Evolutionary conservation across 805 yeast species (phyloP).

Genomic region (Ogataea thermomethanolica): DNA sequence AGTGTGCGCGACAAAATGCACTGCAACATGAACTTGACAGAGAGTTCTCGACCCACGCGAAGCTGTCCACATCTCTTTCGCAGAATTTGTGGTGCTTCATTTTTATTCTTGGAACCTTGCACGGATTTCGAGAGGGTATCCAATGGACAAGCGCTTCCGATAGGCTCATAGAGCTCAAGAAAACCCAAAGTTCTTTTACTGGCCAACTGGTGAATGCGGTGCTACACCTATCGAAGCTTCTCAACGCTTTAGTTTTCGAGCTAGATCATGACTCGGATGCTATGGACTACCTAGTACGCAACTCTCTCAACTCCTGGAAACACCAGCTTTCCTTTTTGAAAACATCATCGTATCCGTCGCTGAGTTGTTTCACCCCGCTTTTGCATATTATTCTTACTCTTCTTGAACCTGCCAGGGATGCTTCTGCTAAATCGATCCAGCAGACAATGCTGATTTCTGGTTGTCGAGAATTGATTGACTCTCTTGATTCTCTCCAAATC

Average conservation of each 20-base stretch:
- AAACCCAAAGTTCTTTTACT: constrained; percentile 14
- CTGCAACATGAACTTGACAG: constrained; percentile 22
- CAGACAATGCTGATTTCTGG: constrained; percentile 9
- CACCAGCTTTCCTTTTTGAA: constrained; percentile 16
- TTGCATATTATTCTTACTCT: constrained; percentile 21
- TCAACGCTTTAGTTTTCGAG: constrained; percentile 23
- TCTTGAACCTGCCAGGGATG: constrained; percentile 18
- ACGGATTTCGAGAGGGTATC: constrained; percentile 27
- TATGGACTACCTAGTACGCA: constrained; percentile 16
- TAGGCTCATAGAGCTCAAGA: constrained; percentile 16
- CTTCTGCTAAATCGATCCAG: constrained; percentile 8
- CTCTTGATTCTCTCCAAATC: constrained; percentile 9
- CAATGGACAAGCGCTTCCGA: constrained; percentile 25
- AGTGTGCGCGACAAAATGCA: constrained; percentile 22
- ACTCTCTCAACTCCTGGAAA: constrained; percentile 26
- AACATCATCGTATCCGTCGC: constrained; percentile 3
- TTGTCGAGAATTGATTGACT: constrained; percentile 8
- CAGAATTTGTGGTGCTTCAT: constrained; percentile 29
- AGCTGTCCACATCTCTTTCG: constrained; percentile 14
- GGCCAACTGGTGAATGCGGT: constrained; percentile 21
- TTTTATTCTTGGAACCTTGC: constrained; percentile 26
- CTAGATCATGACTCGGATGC: constrained; percentile 14
- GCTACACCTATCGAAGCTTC: constrained; percentile 18
- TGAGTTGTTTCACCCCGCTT: constrained; percentile 10
- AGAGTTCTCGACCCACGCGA: constrained; percentile 11